Evolutionary conservation across 371 early-diverging fungal genomes (phyloP).

Genomic region (Parasitella parasitica): DNA sequence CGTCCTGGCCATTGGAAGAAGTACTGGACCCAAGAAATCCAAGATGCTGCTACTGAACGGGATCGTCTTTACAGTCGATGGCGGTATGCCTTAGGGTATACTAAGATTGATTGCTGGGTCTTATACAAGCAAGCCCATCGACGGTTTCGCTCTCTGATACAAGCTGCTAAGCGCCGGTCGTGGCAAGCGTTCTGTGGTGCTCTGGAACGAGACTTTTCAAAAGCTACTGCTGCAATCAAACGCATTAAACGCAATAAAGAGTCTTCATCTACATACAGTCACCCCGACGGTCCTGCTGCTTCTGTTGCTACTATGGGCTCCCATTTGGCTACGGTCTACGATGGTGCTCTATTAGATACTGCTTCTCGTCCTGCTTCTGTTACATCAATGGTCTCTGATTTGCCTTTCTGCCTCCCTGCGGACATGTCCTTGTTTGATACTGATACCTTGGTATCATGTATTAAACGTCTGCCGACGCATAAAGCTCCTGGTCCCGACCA

Average conservation of each 20-base stretch:
- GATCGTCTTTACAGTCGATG: slow-evolving; percentile 8
- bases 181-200: slow-evolving; percentile 4
- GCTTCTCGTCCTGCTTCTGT: neutral
- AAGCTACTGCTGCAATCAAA: neutral
- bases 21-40: neutral
- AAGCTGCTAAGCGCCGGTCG: neutral
- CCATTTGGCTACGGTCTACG: slow-evolving; percentile 11
- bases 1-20: slow-evolving; percentile 8
- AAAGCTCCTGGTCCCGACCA: slow-evolving; percentile 30
- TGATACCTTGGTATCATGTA: neutral
- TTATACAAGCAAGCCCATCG: neutral
- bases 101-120: slow-evolving; percentile 8
- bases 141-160: neutral
- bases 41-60: neutral
- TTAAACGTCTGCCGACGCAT: neutral
- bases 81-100: neutral
- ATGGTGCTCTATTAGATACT: neutral
- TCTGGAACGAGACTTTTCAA: neutral
- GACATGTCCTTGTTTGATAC: neutral
- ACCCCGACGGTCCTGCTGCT: slow-evolving; percentile 15
- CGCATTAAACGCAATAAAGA: neutral
- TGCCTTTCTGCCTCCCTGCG: neutral
- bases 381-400: neutral
- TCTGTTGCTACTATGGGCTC: slow-evolving; percentile 8
- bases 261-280: neutral